Percentiles rank a stretch among this genome's conserved stretches.
phyloP scores from a whole-genome alignment of 805 yeast genomes.

The Candida nanaspora region DNA sequence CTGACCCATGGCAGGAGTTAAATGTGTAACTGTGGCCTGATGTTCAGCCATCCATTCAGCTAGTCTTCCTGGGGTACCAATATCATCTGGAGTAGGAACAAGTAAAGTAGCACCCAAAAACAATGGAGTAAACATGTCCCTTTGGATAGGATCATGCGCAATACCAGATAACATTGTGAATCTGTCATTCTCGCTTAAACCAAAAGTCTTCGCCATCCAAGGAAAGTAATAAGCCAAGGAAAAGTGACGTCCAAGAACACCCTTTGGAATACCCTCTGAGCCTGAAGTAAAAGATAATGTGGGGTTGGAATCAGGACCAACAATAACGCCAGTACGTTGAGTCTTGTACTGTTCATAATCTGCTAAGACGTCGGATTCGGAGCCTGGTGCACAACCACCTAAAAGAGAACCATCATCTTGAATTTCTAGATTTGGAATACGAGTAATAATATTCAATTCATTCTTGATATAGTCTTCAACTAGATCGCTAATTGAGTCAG shows the following conservation, averaged over 20 bases:
- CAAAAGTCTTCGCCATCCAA: conserved; percentile 92
- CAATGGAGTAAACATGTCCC: conserved; percentile 98
- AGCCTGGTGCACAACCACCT: conserved; percentile 41
- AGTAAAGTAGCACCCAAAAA: conserved; percentile 89
- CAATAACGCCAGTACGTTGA: conserved; percentile 76
- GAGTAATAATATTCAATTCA: conserved; percentile 65
- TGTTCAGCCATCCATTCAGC: conserved; percentile 96
- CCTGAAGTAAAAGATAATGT: conserved; percentile 96
- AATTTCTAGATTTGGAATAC: conserved; percentile 71
- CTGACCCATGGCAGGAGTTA: conserved; percentile 99
- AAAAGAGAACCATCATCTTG: conserved; percentile 64
- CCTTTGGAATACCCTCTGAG: conserved; percentile 97
- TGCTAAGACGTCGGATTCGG: conserved; percentile 40
- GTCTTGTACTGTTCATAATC: conserved; percentile 39
- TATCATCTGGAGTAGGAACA: conserved; percentile 95
- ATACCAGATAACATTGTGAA: conserved; percentile 98
- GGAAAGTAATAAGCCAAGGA: conserved; percentile 96
- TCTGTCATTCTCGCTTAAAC: conserved; percentile 68
- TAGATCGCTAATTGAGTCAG: conserved; percentile 70
- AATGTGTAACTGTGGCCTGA: conserved; percentile 92
- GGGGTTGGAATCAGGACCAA: conserved; percentile 97
- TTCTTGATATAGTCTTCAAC: conserved; percentile 73
- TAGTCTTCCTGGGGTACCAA: conserved; percentile 95
- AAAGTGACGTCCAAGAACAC: conserved; percentile 96
- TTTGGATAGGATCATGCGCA: conserved; percentile 98